Base-by-base conservation (phyloP, 1,284 basidiomycete genomes). In the Naganishia albida region DNA sequence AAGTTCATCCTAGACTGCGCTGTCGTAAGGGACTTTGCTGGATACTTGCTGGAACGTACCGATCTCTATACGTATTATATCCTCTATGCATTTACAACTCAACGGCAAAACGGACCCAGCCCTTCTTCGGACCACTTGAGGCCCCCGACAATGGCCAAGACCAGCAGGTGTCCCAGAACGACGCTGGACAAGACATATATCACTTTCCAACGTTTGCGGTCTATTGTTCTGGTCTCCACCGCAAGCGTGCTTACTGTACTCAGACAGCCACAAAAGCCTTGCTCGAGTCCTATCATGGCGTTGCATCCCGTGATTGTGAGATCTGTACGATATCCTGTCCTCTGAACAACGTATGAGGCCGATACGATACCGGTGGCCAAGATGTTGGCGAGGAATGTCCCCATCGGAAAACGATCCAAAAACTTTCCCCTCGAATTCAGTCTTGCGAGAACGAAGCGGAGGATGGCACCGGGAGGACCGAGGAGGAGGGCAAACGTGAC, bases 201-300 rank as follows among this genome's bases (percentile, higher is more conserved):
- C 80, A 84, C 86, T 30, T 71, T 73, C 75, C 74, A 74, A 56
- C 68, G 63, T 52, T 60, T 77, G 13, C 82, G 77, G 52, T 80
- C 80, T 60, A 96, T 78, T 3, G 84, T 84, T 7, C 82, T 78
- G 39, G 91, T 78, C 76, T 99, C 96, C 3, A 88, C 87, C 1
- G 87, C 88, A 75, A 98, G 95, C 13, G 94, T 99, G 78, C 90
- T 93, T 68, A 99, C 85, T 0, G 96, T 99, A 3, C 89, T 94
- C 69, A 99, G 81, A 78, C 92, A 93, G 8, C 94, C 96, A 74
- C 94, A 98, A 74, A 93, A 97, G 2, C 96, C 96, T 73, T 97
- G 90, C 39, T 84, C 82, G 30, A 99, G 79, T 0, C 90, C 92
- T 74, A 89, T 87, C 52, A 95, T 77, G 20, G 90, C 81, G 43